These are phyloP conservation scores for Penicillium sp. DNA, from an alignment of 2,329 filamentous ascomycete species.

Conservation along the genomic window DNA sequence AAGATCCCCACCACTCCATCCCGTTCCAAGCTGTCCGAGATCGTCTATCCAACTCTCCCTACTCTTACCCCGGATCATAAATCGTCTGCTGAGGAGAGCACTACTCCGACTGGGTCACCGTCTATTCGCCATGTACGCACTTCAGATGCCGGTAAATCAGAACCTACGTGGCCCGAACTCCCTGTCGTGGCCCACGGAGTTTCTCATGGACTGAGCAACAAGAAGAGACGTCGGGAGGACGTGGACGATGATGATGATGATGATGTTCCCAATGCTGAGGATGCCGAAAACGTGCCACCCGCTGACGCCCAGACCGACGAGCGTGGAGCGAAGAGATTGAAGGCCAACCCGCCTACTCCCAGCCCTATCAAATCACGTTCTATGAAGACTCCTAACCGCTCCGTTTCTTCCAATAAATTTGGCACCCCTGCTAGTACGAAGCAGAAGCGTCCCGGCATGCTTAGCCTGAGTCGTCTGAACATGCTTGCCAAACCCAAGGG, in stretches of 20 bases:
- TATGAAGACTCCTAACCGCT: slow-evolving; percentile 33
- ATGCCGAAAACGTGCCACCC: slow-evolving; percentile 36
- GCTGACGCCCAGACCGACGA: slow-evolving; percentile 21
- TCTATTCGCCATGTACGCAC: slow-evolving; percentile 44
- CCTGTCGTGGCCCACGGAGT: slow-evolving; percentile 42
- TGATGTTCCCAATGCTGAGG: slow-evolving; percentile 15
- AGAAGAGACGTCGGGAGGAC: slow-evolving; percentile 39
- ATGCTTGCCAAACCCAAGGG: slow-evolving; percentile 49
- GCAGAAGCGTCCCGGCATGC: slow-evolving; percentile 30
- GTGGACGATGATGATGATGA: slow-evolving; percentile 33
- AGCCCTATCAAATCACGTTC: slow-evolving; percentile 37
- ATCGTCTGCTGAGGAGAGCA: slow-evolving; percentile 8
- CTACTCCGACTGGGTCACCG: slow-evolving; percentile 23
- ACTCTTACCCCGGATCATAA: slow-evolving; percentile 37
- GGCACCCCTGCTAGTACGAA: slow-evolving; percentile 33
- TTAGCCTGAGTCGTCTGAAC: slow-evolving; percentile 50
- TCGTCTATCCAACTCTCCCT: slow-evolving; percentile 40
- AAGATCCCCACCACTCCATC: slow-evolving; percentile 33
- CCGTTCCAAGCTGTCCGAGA: slow-evolving; percentile 25
- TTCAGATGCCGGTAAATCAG: slow-evolving; percentile 25
- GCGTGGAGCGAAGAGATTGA: slow-evolving; percentile 39
- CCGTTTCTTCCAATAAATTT: slow-evolving; percentile 18
- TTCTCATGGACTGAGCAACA: slow-evolving; percentile 42
- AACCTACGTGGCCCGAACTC: slow-evolving; percentile 27
- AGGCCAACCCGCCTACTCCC: slow-evolving; percentile 33